Evolutionary conservation across 495 filamentous ascomycete genomes (phyloP), one percentile per base, ranked within the genome.

Genomic region (Podospora tetraspora): DNA sequence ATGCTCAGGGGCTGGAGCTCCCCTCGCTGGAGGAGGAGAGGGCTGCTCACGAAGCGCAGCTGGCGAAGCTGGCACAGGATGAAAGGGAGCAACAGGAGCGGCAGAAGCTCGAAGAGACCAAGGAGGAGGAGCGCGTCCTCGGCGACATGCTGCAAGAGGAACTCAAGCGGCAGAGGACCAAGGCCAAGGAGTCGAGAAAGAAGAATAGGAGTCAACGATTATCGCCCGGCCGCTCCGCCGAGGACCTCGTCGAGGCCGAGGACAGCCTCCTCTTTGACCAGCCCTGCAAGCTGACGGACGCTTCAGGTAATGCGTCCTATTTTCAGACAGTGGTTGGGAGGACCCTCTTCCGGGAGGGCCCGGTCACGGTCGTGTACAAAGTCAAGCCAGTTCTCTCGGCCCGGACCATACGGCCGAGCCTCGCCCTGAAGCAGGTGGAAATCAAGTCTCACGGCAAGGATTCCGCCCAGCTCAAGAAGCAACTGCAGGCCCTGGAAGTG

Each of bases 11-110:
- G 19, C 82, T 87, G 64, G 85, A 92, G 61, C 78, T 97, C 11
- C 93, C 93, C 0, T 97, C 92, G 43, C 79, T 99, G 19, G 93
- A 95, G 74, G 93, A 96, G 72, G 94, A 98, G 76, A 85, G 95
- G 29, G 93, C 90, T 11, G 86, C 88, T 34, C 84, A 86, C 57
- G 85, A 87, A 70, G 83, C 79, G 13, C 79, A 80, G 69, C 75
- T 86, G 62, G 82, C 80, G 8, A 83, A 77, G 68, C 67, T 80
- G 64, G 84, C 82, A n/a, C 75, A 82, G 57, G 76, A 83, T 66
- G 79, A 86, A 66, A 79, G 75, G 67, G 79, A 84, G 70, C 76
- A 79, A 24, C 81, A 83, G 69, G 79, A 83, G 63, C 82, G 74
- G 59, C 82, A 80, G 70, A 81, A 78, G 70, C 78, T 83, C 57